Evolutionary conservation across 768 basidiomycete genomes (phyloP).

Genomic region (Lactifluus hygrophoroides): DNA sequence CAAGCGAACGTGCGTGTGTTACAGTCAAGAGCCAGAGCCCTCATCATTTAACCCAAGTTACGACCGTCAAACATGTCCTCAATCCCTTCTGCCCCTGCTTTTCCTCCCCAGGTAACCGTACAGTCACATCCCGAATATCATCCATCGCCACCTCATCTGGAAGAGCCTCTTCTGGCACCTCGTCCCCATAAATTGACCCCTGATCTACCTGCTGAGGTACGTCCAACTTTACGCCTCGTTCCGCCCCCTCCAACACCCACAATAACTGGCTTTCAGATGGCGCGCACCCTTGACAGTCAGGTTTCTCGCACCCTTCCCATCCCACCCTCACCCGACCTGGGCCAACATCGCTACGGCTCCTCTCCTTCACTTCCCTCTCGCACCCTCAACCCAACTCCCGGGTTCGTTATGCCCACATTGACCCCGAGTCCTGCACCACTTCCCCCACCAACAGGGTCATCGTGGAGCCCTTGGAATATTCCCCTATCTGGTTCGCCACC

Average conservation of each 20-base stretch:
- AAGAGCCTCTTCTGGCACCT: slow-evolving; percentile 53
- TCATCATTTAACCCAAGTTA: not conserved
- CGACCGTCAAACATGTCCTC: not conserved
- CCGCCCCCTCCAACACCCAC: too few relatives aligned
- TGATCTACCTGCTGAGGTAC: slow-evolving; percentile 52
- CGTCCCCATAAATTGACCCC: slow-evolving; percentile 56
- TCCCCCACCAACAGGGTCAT: slow-evolving; percentile 21
- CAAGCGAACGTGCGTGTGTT: not conserved
- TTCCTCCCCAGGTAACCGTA: not conserved
- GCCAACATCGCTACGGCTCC: slow-evolving; percentile 15
- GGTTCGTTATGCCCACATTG: slow-evolving; percentile 13
- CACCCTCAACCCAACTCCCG: slow-evolving; percentile 19
- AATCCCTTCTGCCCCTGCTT: not conserved
- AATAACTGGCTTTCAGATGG: slow-evolving; percentile 44
- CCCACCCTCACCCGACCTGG: too few relatives aligned
- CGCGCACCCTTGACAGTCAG: slow-evolving; percentile 49
- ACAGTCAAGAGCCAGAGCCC: too few relatives aligned
- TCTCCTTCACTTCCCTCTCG: slow-evolving; percentile 25
- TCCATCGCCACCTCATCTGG: slow-evolving; percentile 39
- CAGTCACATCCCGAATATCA: not conserved
- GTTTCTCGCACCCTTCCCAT: slow-evolving; percentile 19
- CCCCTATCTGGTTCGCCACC: slow-evolving; percentile 24
- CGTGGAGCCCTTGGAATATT: slow-evolving; percentile 26
- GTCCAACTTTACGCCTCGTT: slow-evolving; percentile 26
- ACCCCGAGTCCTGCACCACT: slow-evolving; percentile 7